These are phyloP conservation scores for Hypomyces rosellus DNA, from an alignment of 2,329 filamentous ascomycete genomes.

Conservation along the genomic window DNA sequence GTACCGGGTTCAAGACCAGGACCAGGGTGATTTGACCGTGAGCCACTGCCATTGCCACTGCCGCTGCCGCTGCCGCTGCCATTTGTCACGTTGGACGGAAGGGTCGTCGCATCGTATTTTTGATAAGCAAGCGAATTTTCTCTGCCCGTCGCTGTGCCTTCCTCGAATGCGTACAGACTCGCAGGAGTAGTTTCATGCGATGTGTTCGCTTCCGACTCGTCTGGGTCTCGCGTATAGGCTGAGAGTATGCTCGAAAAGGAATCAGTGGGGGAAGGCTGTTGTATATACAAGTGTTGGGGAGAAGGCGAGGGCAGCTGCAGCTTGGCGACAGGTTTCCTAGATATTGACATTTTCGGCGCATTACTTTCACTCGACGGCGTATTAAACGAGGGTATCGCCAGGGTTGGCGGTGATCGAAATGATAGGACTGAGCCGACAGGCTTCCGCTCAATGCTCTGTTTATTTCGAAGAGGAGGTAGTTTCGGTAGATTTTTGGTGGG, in stretches of 20 bases:
- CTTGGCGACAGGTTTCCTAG: slow-evolving; percentile 29
- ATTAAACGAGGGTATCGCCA: not conserved
- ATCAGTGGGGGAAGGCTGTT: slow-evolving; percentile 34
- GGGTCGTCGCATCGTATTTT: not conserved
- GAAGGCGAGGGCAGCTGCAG: slow-evolving; percentile 13
- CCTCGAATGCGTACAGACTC: slow-evolving; percentile 15
- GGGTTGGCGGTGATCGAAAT: not conserved
- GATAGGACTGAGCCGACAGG: slow-evolving; percentile 13
- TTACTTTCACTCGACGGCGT: not conserved
- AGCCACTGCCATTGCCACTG: slow-evolving; percentile 3
- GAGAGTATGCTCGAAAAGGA: slow-evolving; percentile 51
- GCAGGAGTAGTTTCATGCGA: slow-evolving; percentile 1
- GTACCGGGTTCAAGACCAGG: not conserved
- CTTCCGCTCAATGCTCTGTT: slow-evolving; percentile 15
- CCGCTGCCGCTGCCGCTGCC: not conserved
- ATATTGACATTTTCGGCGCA: slow-evolving; percentile 27
- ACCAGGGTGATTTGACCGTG: slow-evolving; percentile 6
- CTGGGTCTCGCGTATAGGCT: slow-evolving; percentile 45
- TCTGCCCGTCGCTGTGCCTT: not conserved
- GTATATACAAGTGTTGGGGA: slow-evolving; percentile 16
- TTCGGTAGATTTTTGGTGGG: not conserved
- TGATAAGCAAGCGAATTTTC: not conserved
- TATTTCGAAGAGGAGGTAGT: slow-evolving; percentile 1
- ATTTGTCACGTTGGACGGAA: not conserved
- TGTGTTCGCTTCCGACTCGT: slow-evolving; percentile 31